Base-by-base conservation (phyloP, 1,139 yeast genomes). In the Yamadazyma buinensis region DNA sequence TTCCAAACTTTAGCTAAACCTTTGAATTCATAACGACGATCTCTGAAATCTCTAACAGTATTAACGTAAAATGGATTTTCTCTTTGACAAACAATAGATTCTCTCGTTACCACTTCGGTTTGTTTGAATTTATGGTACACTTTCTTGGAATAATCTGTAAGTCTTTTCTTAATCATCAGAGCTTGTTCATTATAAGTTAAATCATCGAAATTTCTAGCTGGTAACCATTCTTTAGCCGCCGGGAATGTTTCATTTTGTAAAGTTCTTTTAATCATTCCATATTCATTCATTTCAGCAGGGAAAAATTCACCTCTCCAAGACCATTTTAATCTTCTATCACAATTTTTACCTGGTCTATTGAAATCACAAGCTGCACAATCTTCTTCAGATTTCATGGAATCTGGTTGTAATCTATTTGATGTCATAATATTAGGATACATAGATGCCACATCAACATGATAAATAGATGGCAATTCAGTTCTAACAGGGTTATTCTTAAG, bases 401-500 rank as follows among this genome's bases (percentile, higher is more conserved):
- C 99, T 0, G 99, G 99, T 57, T 94, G 99, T 36, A 94, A 68
- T 53, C 99, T 78, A 60, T 94, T 94, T 0, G 98, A 85, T 4
- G 96, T 87, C 97, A 94, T 94, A 52, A 94, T 94, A 55, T 94
- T 92, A 4, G 99, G 99, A 53, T 94, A 94, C 99, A 94, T 94
- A 0, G 98, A 92, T 0, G 99, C 97, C 36, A 94, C 99, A 66
- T 94, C 99, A 27, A 94, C 96, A 56, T 94, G 99, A 52, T 94
- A 94, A 45, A 94, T 94, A 26, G 86, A 67, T 0, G 99, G 99
- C 7, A 67, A 67, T 51, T 92, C 98, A 9, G 61, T 57, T 46
- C 97, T 67, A 25, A 65, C 65, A 1, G 95, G 92, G 23, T 72
- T 70, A 3, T 68, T 57, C 41, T 77, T 79, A 37, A 94, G 59